Evolutionary conservation across 768 basidiomycete species (phyloP).

Genomic region (Termitomyces sp.): DNA sequence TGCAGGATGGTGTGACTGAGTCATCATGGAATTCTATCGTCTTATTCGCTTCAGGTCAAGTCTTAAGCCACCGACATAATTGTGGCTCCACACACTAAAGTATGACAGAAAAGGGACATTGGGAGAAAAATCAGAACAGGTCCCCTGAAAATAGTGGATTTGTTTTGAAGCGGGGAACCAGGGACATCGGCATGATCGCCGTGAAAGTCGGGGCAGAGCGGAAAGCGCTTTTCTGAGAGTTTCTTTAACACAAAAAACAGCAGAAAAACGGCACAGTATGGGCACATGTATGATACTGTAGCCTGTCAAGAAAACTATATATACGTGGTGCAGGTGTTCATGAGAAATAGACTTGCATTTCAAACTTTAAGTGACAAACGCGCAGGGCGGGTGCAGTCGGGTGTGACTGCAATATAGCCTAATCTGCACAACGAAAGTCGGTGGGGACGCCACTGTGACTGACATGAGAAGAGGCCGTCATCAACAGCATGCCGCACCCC

Average conservation of each 20-base stretch:
- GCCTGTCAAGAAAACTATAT: not conserved
- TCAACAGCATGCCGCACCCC: constrained; percentile 3
- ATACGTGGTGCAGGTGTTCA: not conserved
- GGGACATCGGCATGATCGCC: not conserved
- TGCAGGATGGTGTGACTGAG: not conserved
- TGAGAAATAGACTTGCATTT: not conserved
- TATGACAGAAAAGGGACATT: not conserved
- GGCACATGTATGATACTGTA: not conserved
- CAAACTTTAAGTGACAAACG: not conserved
- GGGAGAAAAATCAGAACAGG: not conserved
- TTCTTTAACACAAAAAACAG: not conserved
- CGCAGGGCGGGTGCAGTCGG: not conserved
- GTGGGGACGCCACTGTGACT: constrained; percentile 4
- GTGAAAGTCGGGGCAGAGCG: not conserved
- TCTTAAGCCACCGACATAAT: not conserved
- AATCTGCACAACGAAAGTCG: not conserved
- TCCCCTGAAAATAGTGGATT: not conserved
- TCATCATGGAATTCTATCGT: not conserved
- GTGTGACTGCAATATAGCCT: constrained; percentile 10
- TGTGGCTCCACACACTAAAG: not conserved
- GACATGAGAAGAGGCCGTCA: constrained; percentile 12
- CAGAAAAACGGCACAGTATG: not conserved
- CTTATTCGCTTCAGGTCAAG: not conserved
- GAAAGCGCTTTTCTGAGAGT: not conserved
- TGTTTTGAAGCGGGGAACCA: not conserved